Base-by-base conservation (phyloP, 2,329 filamentous ascomycete genomes). In the Sporothrix euskadiensis region DNA sequence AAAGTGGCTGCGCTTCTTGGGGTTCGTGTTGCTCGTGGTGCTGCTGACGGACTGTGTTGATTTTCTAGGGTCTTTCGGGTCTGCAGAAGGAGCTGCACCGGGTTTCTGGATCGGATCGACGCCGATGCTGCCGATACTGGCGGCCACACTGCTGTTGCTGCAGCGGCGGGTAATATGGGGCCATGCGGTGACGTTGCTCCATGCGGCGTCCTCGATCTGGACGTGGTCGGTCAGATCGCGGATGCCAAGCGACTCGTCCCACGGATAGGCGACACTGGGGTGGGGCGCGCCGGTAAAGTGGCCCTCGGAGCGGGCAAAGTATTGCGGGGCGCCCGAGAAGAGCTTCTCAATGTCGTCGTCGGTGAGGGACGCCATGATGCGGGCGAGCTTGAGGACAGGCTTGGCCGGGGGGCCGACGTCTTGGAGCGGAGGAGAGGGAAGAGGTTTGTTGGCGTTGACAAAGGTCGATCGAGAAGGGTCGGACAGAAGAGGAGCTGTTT, bases 261-360 rank as follows among this genome's bases (percentile, higher is more conserved):
- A 92, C 1, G 90, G 90, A 78, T 90, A 92, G 52, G 88, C 88
- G 39, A 90, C 89, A 68, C 85, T 88, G 30, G 90, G 90, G 77
- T 89, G 86, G 30, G 88, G 87, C 52, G 88, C 87, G 69, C 85
- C 88, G 74, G 85, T 86, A 79, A 85, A 87, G 79, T 89, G 87
- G 54, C 87, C 87, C 77, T 89, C 86, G 73, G 85, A 86, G 71
- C 88, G 85, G 76, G 88, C 86, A 80, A 89, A 90, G 83, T 91
- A 93, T 79, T 92, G 90, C 75, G 91, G 91, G 59, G 91, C 91
- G n/a, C 91, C 91, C 35, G 90, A 91, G 83, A 93, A 93, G 78
- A 93, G 86, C 80, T 89, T 88, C 81, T 90, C 88, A 70, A 93
- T 83, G 76, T 92, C 89, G 56, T 84, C 82, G 63, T 88, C 85